A percentile compares a stretch with the other conserved stretches of the same genome.
Evolutionary conservation across 2,329 filamentous ascomycete species (phyloP).

Genomic region (Sporothrix dimorphospora): DNA sequence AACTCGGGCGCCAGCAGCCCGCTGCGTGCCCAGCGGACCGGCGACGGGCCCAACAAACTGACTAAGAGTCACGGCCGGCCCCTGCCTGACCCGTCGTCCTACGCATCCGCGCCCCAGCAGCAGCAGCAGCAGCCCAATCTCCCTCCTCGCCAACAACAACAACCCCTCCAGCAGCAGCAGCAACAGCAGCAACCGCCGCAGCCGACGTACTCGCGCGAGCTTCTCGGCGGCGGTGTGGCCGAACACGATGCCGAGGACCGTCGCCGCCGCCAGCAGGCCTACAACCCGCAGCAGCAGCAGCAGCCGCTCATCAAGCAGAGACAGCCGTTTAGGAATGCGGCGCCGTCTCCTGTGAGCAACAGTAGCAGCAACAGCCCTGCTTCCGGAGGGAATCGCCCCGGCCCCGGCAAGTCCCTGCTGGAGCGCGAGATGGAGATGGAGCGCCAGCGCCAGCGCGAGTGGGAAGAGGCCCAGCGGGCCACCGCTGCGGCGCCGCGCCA

Average conservation of each 20-base stretch:
- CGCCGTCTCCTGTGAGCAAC: slow-evolving; percentile 4
- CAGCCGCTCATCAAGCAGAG: slow-evolving; percentile 26
- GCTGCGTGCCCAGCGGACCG: slow-evolving; percentile 34
- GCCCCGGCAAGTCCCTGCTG: slow-evolving; percentile 64
- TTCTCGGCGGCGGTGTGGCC: slow-evolving; percentile 58
- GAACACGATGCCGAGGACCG: slow-evolving; percentile 65
- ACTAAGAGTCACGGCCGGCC: slow-evolving; percentile 51
- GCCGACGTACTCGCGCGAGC: slow-evolving; percentile 56
- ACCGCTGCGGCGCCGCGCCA: slow-evolving; percentile 61
- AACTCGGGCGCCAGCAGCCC: slow-evolving; percentile 16
- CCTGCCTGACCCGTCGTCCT: slow-evolving; percentile 54
- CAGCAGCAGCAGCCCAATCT: slow-evolving; percentile 27
- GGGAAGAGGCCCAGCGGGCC: slow-evolving; percentile 75
- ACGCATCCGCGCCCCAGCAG: slow-evolving; percentile 33
- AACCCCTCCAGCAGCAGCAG: no score
- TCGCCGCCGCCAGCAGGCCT: slow-evolving; percentile 59
- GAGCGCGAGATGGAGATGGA: slow-evolving; percentile 83
- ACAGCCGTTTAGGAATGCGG: slow-evolving; percentile 22
- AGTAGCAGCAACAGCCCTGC: neutral
- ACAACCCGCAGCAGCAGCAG: slow-evolving; percentile 39
- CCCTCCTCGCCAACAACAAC: slow-evolving; percentile 17
- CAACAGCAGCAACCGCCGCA: slow-evolving; percentile 25
- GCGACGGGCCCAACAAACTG: slow-evolving; percentile 37
- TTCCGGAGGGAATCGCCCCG: slow-evolving; percentile 48
- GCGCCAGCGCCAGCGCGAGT: slow-evolving; percentile 74